Evolutionary conservation across 768 basidiomycete genomes (phyloP), one percentile per base, ranked within the genome.

Genomic region (Trichaptum fuscoviolaceum): DNA sequence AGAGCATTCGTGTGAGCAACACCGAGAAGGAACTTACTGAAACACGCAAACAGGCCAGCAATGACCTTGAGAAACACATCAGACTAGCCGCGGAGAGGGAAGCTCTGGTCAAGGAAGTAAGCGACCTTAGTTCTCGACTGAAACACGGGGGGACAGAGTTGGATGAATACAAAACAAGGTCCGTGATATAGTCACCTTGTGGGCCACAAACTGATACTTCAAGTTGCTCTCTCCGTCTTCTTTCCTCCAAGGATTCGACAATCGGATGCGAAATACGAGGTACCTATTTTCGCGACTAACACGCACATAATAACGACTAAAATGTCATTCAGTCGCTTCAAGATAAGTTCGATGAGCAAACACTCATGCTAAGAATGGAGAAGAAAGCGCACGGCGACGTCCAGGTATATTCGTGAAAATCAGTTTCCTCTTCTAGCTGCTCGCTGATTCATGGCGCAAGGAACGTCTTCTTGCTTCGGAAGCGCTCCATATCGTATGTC

Each of bases 311-410:
- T 52, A 12, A 6, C 20, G 42, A 52, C 42, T 15, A 20, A n/a
- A 25, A 15, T 24, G 15, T 6, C 59, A 61, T 6, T 17, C 30
- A 61, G 59, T 15, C 23, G 1, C 59, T 61, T 24, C 59, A 61
- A 61, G 59, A 61, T 25, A 25, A 34, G 30, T 61, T 61, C 15
- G 59, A 61, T 3, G 59, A 61, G 9, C 59, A 61, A 20, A 34
- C 59, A 3, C 25, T 61, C 23, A 61, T 34, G 59, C 59, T 61
- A 15, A 25, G 59, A 24, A 61, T 61, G 59, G 59, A 61, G 30
- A 61, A 61, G 30, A 34, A 61, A 34, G 59, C 59, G 3, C 59
- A 61, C 23, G 59, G 59, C 23, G 59, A 61, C 23, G 30, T 23
- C 24, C 59, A 61, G 23, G 59, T 61, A 25, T 18, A 34, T 20